Evolutionary conservation across 2,329 filamentous ascomycete species (phyloP), one percentile per base, ranked within the genome.

Genomic region (Calonectria ilicicola): DNA sequence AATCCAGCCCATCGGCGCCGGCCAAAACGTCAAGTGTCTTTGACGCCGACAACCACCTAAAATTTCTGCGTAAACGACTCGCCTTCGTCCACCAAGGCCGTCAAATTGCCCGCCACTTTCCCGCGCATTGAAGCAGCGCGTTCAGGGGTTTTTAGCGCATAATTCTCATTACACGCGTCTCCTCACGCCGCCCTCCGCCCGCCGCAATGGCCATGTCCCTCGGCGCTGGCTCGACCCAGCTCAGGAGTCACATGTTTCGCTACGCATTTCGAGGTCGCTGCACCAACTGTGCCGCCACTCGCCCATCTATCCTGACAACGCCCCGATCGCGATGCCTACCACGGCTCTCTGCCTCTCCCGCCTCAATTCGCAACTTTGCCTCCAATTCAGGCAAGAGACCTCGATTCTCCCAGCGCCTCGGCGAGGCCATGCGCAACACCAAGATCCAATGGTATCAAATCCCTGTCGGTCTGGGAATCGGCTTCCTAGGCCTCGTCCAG

Each of bases 361-460:
- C 73, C 63, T 79, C 78, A 46, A 70, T 77, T 62, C 82, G 83
- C 53, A 77, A 72, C 62, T 84, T 83, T 38, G 79, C 83, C 42
- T 82, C 82, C 70, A 77, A 76, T 76, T 84, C 87, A 49, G 85
- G 86, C 68, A 85, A 85, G 74, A 83, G 86, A 74, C 87, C 85
- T 44, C 85, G 85, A 70, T 90, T 90, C 82, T 86, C 88, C 35
- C 86, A 88, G 62, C 86, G 88, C 32, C 84, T 91, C 69, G 85
- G 87, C 29, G 85, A 85, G 71, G 87, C 88, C 49, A 82, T 89
- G 65, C 86, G 84, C 74, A 87, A 87, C 76, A 87, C 86, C 75
- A 90, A 88, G 83, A 89, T 97, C 74, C 91, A 94, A 86, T 98
- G 96, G 96, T 95, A 95, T 84, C 94, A 94, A 58, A 98, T 98